Percentiles rank a stretch among this genome's conserved stretches.
Evolutionary conservation across 805 yeast species (phyloP).

Genomic region (Ogataea naganishii): DNA sequence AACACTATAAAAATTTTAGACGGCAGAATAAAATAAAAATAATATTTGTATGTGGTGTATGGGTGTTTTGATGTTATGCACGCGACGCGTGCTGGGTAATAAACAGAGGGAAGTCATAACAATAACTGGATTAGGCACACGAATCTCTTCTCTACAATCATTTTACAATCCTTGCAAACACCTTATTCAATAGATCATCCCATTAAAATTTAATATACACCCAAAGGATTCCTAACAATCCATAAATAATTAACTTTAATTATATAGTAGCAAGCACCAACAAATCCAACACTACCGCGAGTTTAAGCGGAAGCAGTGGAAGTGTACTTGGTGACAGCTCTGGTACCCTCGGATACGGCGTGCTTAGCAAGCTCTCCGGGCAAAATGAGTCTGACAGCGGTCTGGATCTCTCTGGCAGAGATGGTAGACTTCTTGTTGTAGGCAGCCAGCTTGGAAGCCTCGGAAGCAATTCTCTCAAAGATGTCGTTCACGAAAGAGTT

Average conservation of each 20-base stretch:
- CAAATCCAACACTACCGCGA: too few relatives aligned
- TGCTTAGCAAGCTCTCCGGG: slow-evolving; percentile 99
- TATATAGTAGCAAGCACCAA: too few relatives aligned
- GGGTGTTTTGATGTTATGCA: too few relatives aligned
- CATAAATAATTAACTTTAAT: too few relatives aligned
- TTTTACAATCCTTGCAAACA: too few relatives aligned
- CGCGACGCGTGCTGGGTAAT: too few relatives aligned
- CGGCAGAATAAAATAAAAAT: not conserved
- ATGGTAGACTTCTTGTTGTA: slow-evolving; percentile 97
- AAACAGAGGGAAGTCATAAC: too few relatives aligned
- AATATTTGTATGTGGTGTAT: not conserved
- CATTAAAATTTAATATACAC: too few relatives aligned
- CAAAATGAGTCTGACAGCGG: slow-evolving; percentile 94
- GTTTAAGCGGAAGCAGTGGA: slow-evolving; percentile 51
- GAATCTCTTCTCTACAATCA: too few relatives aligned
- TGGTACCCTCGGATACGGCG: slow-evolving; percentile 97
- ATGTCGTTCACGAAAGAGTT: slow-evolving; percentile 97
- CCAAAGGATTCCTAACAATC: too few relatives aligned
- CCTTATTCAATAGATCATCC: too few relatives aligned
- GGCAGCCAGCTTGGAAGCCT: slow-evolving; percentile 97
- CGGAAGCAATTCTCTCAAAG: slow-evolving; percentile 95
- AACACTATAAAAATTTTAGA: not conserved
- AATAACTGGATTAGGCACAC: slow-evolving; percentile 1
- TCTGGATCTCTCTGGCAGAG: slow-evolving; percentile 92
- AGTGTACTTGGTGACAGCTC: slow-evolving; percentile 95